Conservation (phyloP, 2,329 filamentous ascomycete species). For the Aspergillus japonicus region DNA sequence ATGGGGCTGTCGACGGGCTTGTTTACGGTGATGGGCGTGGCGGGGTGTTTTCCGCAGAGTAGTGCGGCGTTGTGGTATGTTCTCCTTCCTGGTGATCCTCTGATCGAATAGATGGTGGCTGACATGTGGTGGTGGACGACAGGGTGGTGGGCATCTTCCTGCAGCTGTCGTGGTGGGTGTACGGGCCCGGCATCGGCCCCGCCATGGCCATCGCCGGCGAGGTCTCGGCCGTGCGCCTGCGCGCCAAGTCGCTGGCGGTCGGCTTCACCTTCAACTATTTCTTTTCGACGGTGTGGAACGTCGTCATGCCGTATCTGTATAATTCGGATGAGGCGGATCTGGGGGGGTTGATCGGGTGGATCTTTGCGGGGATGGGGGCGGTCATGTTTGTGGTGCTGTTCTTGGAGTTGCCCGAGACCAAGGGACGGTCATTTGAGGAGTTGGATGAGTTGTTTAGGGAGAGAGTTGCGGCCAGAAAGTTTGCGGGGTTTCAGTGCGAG, state of each 20-base stretch:
- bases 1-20: not conserved
- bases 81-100: not conserved
- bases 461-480: slow-evolving; percentile 8
- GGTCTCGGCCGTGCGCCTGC: slow-evolving; percentile 1
- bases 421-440: slow-evolving; percentile 16
- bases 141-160: slow-evolving; percentile 7
- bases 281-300: slow-evolving; percentile 7
- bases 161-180: slow-evolving; percentile 4
- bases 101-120: not conserved
- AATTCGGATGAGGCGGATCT: slow-evolving; percentile 9
- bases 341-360: slow-evolving; percentile 9
- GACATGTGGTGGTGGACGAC: not conserved
- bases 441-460: slow-evolving; percentile 18
- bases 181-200: slow-evolving; percentile 7
- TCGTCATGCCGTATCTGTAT: slow-evolving; percentile 11
- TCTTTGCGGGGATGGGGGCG: slow-evolving; percentile 1
- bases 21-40: not conserved
- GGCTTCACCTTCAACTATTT: slow-evolving; percentile 5
- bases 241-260: slow-evolving; percentile 5
- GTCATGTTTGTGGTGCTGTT: not conserved
- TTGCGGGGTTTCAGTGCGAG: slow-evolving; percentile 4
- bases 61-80: not conserved
- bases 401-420: slow-evolving; percentile 8
- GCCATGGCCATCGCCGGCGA: slow-evolving; percentile 7
- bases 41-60: not conserved